phyloP scores from a whole-genome alignment of 768 basidiomycete species.

The Epithele typhae region DNA sequence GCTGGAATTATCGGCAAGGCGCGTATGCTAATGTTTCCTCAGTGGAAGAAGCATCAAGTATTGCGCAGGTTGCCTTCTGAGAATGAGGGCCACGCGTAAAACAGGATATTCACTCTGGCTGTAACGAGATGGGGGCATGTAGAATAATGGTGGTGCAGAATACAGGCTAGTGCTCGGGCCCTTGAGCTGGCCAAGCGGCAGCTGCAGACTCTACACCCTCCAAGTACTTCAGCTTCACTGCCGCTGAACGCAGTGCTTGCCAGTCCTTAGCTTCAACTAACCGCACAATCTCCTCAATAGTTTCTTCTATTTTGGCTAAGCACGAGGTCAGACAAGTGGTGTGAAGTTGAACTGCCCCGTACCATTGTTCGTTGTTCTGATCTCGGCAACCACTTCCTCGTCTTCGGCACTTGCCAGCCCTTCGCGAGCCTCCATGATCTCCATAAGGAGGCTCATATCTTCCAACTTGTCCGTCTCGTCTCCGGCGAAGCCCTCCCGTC shows the following conservation, averaged over 20 bases:
- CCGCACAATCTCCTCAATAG: not conserved
- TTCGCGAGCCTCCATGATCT: constrained; percentile 79
- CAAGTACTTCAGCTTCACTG: constrained; percentile 73
- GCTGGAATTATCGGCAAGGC: too few relatives aligned
- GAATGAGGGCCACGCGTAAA: not conserved
- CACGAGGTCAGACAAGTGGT: too few relatives aligned
- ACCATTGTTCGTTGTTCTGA: constrained; percentile 58
- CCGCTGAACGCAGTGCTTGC: constrained; percentile 48
- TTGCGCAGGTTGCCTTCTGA: too few relatives aligned
- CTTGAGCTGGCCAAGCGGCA: constrained; percentile 27
- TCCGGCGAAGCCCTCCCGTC: constrained; percentile 50
- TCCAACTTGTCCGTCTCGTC: constrained; percentile 70
- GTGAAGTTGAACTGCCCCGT: constrained; percentile 13
- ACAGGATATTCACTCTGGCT: not conserved
- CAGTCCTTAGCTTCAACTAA: constrained; percentile 51
- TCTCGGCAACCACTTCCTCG: constrained; percentile 40
- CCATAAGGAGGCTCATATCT: constrained; percentile 65
- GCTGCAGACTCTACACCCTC: constrained; percentile 56
- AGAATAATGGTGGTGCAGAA: too few relatives aligned
- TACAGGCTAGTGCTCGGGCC: constrained; percentile 22
- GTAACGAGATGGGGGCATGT: too few relatives aligned
- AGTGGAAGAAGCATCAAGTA: too few relatives aligned
- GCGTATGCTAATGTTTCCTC: too few relatives aligned
- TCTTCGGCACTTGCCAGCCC: constrained; percentile 62
- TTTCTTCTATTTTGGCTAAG: too few relatives aligned